phyloP scores from a whole-genome alignment of 139 green algal genomes.

The Tetraselmis striata region DNA sequence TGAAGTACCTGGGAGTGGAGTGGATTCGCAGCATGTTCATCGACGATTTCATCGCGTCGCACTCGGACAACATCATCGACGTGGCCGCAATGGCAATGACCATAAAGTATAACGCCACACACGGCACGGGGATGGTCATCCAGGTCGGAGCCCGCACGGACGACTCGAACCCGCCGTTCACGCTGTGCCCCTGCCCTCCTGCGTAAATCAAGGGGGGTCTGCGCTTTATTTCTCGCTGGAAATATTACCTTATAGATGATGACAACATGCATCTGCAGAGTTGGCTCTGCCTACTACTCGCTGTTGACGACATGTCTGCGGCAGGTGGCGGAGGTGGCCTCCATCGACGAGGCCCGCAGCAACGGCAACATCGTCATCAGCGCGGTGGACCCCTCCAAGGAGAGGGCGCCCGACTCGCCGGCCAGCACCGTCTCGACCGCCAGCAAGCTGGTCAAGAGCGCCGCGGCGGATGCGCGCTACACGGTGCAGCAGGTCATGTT shows the following conservation, averaged over 20 bases:
- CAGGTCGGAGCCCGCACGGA: not conserved
- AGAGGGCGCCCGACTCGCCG: not conserved
- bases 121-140: not conserved
- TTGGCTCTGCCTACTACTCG: too few relatives aligned
- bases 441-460: not conserved
- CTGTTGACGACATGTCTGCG: too few relatives aligned
- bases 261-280: too few relatives aligned
- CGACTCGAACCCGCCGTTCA: too few relatives aligned
- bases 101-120: not conserved
- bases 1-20: not conserved
- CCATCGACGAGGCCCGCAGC: not conserved
- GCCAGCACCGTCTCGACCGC: not conserved
- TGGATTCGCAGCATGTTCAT: not conserved
- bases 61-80: not conserved
- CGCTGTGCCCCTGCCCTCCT: too few relatives aligned
- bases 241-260: too few relatives aligned
- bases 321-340: not conserved
- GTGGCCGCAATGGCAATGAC: not conserved
- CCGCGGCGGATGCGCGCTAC: not conserved
- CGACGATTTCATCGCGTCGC: not conserved
- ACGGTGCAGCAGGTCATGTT: not conserved
- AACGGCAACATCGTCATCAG: not conserved
- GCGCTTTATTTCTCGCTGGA: too few relatives aligned
- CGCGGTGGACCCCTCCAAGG: not conserved
- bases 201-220: not conserved